Percentiles rank a stretch among this genome's conserved stretches.
These are phyloP conservation scores for Pythium rishiriense DNA, from an alignment of 352 stramenopile genomes.

Conservation along the genomic window DNA sequence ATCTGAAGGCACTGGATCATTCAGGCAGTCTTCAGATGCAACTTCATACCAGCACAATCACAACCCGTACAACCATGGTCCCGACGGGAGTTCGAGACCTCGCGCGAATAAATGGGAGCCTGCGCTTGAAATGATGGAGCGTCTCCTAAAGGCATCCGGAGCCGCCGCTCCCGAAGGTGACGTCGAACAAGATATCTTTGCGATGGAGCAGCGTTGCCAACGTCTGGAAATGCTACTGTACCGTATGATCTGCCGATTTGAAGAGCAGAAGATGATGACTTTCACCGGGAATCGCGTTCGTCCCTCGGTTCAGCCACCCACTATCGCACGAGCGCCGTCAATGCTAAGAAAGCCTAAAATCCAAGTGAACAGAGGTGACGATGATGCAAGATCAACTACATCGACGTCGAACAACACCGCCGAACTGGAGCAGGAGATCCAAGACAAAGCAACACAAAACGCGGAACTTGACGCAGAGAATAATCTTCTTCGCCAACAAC, in stretches of 20 bases:
- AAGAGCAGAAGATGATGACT: constrained; percentile 77
- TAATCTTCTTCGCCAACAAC: constrained; percentile 60
- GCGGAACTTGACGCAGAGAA: constrained; percentile 70
- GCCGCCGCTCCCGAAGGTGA: constrained; percentile 43
- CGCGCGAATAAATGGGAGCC: constrained; percentile 78
- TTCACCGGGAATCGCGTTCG: constrained; percentile 45
- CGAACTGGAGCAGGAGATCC: constrained; percentile 47
- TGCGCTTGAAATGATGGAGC: constrained; percentile 79
- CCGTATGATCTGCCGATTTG: constrained; percentile 83
- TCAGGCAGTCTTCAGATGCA: constrained; percentile 5
- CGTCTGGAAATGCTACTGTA: constrained; percentile 83
- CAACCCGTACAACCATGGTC: constrained; percentile 27
- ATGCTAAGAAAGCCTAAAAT: constrained; percentile 54
- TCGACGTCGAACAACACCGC: constrained; percentile 29
- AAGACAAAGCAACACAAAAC: constrained; percentile 38
- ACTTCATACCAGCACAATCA: constrained; percentile 20
- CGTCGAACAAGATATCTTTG: constrained; percentile 37
- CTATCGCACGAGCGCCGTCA: constrained; percentile 25
- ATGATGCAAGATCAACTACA: constrained; percentile 42
- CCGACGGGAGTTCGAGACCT: constrained; percentile 22
- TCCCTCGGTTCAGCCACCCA: constrained; percentile 17
- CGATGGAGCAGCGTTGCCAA: constrained; percentile 59
- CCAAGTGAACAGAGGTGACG: constrained; percentile 41
- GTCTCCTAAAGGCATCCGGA: constrained; percentile 61
- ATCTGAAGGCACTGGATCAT: neutral